Evolutionary conservation across 306 rosid genomes (phyloP), one percentile per base, ranked within the genome.

Genomic region (Inga laurina): DNA sequence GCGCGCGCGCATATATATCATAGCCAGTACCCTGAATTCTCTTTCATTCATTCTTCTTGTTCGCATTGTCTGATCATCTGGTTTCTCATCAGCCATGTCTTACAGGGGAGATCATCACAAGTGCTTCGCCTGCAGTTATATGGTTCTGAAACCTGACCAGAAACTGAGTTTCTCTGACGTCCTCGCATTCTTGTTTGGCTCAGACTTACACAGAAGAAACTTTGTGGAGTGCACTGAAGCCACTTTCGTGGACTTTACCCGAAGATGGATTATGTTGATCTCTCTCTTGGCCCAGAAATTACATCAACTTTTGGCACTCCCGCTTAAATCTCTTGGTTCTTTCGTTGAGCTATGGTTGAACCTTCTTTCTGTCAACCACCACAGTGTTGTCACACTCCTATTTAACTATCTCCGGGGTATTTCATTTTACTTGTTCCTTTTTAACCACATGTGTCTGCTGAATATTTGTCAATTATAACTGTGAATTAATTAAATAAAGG

Each of bases 111-210:
- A 61, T 61, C 67, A 22, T 24, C 34, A 4, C 37, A 62, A 62
- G 39, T 62, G 39, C 69, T 62, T 85, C 41, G 85, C 86, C 39
- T 24, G 84, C 79, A 74, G 41, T 5, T 81, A 79, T 16, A 37
- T 90, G 88, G 34, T 88, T 16, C 72, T 88, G 91, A 84, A 66
- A 13, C 96, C 87, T 18, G 72, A 87, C 41, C 84, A 88, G 6
- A 5, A 39, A 39, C 56, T 83, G 83, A 75, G 90, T 14, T 82
- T 88, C 46, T 52, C 79, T 45, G 90, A 90, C 81, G 87, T 87
- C 46, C 21, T 86, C 71, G 62, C 21, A 54, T 43, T 88, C 59
- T 79, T 88, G 21, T 88, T 85, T 65, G 65, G 67, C 66, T 15
- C 59, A 19, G 78, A 86, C 11, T 4, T 85, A 9, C 7, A 2